Base-by-base conservation (phyloP, 805 yeast species). In the Saccharomycopsis javanensis region DNA sequence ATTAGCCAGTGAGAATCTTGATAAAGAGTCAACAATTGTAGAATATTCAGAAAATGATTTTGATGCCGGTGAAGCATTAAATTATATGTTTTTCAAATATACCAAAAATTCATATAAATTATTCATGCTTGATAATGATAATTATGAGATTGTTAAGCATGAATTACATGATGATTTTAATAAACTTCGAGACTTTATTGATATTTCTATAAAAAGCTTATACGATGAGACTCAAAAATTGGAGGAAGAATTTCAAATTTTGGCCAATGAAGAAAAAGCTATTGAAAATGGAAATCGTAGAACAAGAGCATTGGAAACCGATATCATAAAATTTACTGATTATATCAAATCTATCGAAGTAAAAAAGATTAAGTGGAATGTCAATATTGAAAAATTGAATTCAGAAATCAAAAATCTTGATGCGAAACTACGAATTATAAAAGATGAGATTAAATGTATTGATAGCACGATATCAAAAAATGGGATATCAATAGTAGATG, bases 291-390 rank as follows among this genome's bases (percentile, higher is more conserved):
- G 84, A 25, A 77, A 77, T 57, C 79, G 78, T 64, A 82, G 84
- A 66, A 69, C 81, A 3, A 75, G 74, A 59, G 86, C 88, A 0
- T 71, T 89, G 56, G 86, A 84, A 62, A 79, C 80, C 60, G 96
- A 89, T 68, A 74, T 85, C 48, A 71, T 73, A 50, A 85, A 86
- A 68, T 86, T 88, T 64, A 77, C 79, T 63, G 84, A 82, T 15
- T 88, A 85, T 65, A 81, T 86, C 55, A 80, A 80, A 51, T 75
- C 80, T 6, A 83, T 86, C 80, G 79, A 82, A 63, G 72, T 72
- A n/a, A 75, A 88, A 60, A 84, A 82, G 62, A 63, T 67, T 11
- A 83, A 81, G 66, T 86, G 96, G 94, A 75, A 78, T 1, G 62
- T 68, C 20, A 78, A 81, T 50, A 66, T 88, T 53, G 72, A 75